Conservation (phyloP, 768 basidiomycete species). For the Leucosporidium yakuticum region DNA sequence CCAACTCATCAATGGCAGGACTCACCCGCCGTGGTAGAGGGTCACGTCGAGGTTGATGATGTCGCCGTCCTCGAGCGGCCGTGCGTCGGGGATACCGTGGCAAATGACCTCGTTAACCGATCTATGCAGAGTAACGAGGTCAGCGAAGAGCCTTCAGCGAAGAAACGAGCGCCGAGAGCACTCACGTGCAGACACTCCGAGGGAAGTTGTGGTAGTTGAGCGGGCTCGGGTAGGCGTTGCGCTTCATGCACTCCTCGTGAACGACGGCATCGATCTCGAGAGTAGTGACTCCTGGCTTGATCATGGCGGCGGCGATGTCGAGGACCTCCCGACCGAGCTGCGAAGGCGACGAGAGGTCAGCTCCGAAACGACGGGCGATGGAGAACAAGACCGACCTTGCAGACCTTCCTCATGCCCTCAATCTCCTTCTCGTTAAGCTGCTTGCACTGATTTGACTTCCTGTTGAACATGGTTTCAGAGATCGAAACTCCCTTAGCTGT, state of each 20-base stretch:
- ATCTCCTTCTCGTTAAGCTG: constrained; percentile 64
- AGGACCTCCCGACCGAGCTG: constrained; percentile 89
- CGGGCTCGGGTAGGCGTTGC: constrained; percentile 88
- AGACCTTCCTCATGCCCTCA: constrained; percentile 80
- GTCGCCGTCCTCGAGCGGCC: constrained; percentile 81
- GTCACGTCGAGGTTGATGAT: constrained; percentile 91
- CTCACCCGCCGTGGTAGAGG: constrained; percentile 63
- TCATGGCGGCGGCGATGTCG: constrained; percentile 76
- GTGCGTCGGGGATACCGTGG: constrained; percentile 57
- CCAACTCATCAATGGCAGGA: background rate
- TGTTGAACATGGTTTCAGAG: constrained; percentile 20
- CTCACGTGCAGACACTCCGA: constrained; percentile 94
- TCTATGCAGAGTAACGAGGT: constrained; percentile 43
- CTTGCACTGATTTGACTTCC: constrained; percentile 53
- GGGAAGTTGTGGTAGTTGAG: constrained; percentile 86
- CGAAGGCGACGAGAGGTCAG: background rate
- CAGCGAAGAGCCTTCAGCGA: background rate
- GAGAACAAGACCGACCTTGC: constrained; percentile 56
- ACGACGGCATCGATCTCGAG: constrained; percentile 91
- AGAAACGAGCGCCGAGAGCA: constrained; percentile 32
- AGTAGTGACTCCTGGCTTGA: constrained; percentile 88
- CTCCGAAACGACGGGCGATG: background rate
- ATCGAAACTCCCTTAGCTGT: constrained; percentile 34
- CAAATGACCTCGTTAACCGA: constrained; percentile 95
- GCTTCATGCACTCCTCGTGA: constrained; percentile 81